Evolutionary conservation across 768 basidiomycete species (phyloP).

Genomic region (Suillus subluteus): DNA sequence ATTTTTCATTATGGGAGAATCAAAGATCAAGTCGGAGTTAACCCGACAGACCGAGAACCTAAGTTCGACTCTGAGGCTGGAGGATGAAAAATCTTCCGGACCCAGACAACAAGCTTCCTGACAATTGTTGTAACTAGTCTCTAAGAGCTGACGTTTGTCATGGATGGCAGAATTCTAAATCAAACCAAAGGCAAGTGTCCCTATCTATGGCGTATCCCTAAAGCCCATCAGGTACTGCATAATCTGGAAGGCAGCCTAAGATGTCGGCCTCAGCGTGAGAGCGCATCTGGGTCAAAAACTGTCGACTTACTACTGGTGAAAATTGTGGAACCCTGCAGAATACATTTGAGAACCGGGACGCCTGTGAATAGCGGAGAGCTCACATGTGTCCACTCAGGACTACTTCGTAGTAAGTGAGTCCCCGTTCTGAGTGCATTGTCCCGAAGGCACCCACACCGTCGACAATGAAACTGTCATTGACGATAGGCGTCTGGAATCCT

Average conservation of each 20-base stretch:
- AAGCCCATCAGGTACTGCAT: slow-evolving; percentile 1
- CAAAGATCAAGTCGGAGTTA: no score
- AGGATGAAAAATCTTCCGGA: no score
- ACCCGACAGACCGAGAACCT: no score
- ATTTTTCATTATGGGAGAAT: no score
- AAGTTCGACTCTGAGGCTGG: no score
- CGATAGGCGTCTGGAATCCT: neutral
- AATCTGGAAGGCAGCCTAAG: neutral
- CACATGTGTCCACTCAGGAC: neutral
- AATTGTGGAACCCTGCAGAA: neutral
- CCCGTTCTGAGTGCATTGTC: neutral
- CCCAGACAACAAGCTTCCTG: no score
- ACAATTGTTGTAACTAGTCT: no score
- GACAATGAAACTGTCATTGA: neutral
- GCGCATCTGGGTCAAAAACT: neutral
- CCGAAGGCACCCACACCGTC: neutral
- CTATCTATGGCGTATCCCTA: no score
- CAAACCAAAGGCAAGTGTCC: no score
- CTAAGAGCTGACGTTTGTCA: no score
- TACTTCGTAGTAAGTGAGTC: slow-evolving; percentile 1
- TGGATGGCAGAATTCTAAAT: no score
- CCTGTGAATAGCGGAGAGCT: neutral
- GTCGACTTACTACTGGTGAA: neutral
- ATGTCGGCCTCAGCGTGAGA: neutral
- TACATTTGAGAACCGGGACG: no score